phyloP scores from a whole-genome alignment of 179 eudicot genomes.

The Beta macrorhiza region DNA sequence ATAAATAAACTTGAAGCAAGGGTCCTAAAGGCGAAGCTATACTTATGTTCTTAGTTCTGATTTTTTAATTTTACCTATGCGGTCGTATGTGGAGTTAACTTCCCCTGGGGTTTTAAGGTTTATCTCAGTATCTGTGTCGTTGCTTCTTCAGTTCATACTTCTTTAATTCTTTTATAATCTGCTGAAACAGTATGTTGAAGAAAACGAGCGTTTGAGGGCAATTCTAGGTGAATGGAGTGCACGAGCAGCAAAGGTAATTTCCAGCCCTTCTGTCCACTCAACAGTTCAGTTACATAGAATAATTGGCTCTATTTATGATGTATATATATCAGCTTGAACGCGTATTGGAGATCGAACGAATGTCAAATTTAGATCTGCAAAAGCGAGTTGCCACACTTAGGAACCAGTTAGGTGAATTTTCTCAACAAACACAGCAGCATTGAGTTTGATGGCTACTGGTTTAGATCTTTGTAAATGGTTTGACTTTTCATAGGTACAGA shows the following conservation, averaged over 20 bases:
- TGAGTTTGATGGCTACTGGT: slow-evolving; percentile 8
- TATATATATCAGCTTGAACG: slow-evolving; percentile 68
- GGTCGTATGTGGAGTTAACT: no score
- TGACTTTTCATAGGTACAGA: background rate
- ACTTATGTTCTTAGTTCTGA: no score
- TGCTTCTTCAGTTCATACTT: background rate
- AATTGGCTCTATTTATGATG: background rate
- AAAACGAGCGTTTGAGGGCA: slow-evolving; percentile 92
- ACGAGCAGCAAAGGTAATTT: slow-evolving; percentile 87
- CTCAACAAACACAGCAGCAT: slow-evolving; percentile 24
- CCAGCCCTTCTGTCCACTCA: background rate
- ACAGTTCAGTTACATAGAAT: background rate
- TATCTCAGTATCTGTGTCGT: background rate
- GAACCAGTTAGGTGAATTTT: slow-evolving; percentile 34
- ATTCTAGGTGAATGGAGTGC: slow-evolving; percentile 93
- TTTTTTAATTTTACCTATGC: no score
- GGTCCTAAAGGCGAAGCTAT: no score
- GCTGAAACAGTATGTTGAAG: slow-evolving; percentile 75
- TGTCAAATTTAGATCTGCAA: slow-evolving; percentile 77
- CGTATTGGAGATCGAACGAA: slow-evolving; percentile 73
- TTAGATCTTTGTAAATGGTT: slow-evolving; percentile 23
- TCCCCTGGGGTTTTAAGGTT: background rate
- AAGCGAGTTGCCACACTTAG: slow-evolving; percentile 49
- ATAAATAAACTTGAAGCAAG: no score
- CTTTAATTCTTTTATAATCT: background rate